Conservation (phyloP, 208 protist genomes). For the Crithidia brevicula region DNA sequence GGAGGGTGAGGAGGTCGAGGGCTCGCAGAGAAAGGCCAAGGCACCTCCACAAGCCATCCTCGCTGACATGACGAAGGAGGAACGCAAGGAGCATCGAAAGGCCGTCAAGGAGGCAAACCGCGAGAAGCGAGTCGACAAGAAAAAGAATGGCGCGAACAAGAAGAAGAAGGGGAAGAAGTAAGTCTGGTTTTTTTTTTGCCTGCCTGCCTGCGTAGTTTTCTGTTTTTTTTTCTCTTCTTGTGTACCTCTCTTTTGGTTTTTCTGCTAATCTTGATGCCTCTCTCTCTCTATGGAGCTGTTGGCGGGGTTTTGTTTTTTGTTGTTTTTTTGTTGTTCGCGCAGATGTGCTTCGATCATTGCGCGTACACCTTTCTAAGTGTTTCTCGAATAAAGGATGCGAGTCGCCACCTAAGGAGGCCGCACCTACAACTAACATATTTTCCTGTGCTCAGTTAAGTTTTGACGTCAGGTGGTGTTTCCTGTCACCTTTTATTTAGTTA, state of each 20-base stretch:
- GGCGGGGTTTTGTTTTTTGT: too few species aligned
- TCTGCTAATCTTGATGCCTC: not conserved
- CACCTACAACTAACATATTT: too few species aligned
- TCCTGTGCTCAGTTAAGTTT: too few species aligned
- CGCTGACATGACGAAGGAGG: conserved; percentile 85
- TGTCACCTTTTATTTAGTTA: too few species aligned
- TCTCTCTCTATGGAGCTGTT: conserved; percentile 16
- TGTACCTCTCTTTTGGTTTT: not conserved
- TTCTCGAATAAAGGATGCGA: too few species aligned
- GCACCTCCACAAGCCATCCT: conserved; percentile 37
- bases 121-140: conserved; percentile 75
- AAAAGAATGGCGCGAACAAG: conserved; percentile 59
- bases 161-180: conserved; percentile 45
- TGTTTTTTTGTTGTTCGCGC: too few species aligned
- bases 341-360: too few species aligned
- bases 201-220: not conserved
- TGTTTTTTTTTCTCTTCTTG: conserved; percentile 1
- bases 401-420: too few species aligned
- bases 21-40: conserved; percentile 6
- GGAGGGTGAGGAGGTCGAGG: conserved; percentile 21
- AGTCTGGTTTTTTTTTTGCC: not conserved
- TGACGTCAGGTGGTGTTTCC: too few species aligned
- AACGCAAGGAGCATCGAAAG: conserved; percentile 79
- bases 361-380: too few species aligned
- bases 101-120: conserved; percentile 83